Conservation (phyloP, 2,329 filamentous ascomycete genomes). For the Colletotrichum sublineola region DNA sequence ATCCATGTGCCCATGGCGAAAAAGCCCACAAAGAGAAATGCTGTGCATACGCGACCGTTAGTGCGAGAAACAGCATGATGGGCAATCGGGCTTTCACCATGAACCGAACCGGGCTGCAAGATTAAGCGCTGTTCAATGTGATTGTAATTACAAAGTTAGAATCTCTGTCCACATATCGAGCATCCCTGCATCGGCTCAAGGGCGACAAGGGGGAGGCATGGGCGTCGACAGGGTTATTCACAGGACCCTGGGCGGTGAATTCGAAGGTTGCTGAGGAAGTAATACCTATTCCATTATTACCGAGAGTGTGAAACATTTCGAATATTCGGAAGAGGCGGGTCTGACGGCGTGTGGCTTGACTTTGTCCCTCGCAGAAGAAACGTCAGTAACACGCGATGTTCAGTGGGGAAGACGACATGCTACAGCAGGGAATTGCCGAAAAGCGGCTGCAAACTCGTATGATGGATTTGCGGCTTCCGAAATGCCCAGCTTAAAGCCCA, state of each 20-base stretch:
- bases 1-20: constrained; percentile 21
- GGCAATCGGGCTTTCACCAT: constrained; percentile 22
- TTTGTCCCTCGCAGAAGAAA: constrained; percentile 21
- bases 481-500: constrained; percentile 12
- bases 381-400: constrained; percentile 38
- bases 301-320: not conserved
- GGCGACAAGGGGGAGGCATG: constrained; percentile 2
- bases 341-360: constrained; percentile 8
- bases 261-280: not conserved
- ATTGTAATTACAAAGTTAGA: constrained; percentile 12
- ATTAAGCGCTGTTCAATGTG: constrained; percentile 29
- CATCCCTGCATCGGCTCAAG: not conserved
- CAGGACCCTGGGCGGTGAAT: constrained; percentile 31
- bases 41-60: not conserved
- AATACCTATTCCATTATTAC: too few species aligned
- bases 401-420: constrained; percentile 32
- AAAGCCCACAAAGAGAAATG: constrained; percentile 18
- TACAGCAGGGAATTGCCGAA: constrained; percentile 38
- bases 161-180: not conserved
- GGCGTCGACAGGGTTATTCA: constrained; percentile 11
- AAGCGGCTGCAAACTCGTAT: constrained; percentile 40
- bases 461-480: constrained; percentile 33
- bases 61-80: constrained; percentile 16
- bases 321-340: not conserved
- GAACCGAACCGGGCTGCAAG: constrained; percentile 26